A percentile compares a stretch with the other conserved stretches of the same genome.
phyloP scores from a whole-genome alignment of 2,329 filamentous ascomycete genomes.

The Cylindrodendrum hubeiense region DNA sequence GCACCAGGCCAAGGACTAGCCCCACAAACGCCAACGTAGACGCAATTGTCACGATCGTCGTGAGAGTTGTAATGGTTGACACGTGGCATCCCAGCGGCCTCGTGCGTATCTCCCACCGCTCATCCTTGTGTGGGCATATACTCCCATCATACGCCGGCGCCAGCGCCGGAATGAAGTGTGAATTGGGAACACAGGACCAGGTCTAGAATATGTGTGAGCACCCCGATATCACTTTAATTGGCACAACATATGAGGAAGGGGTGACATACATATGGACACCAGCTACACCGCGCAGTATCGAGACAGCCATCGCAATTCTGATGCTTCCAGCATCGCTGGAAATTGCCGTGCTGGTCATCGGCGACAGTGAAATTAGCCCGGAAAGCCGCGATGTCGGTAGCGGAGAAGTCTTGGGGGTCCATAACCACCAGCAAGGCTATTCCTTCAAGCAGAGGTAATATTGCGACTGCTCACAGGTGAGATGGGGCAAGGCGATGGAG shows the following conservation, averaged over 20 bases:
- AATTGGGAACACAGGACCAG: constrained; percentile 67
- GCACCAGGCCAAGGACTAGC: constrained; percentile 38
- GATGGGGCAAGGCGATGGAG: not conserved
- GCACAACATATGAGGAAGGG: not conserved
- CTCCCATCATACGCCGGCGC: constrained; percentile 63
- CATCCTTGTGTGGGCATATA: constrained; percentile 64
- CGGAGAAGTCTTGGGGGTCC: constrained; percentile 21
- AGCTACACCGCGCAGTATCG: constrained; percentile 57
- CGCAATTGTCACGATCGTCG: constrained; percentile 42
- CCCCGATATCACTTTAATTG: not conserved
- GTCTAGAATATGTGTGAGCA: constrained; percentile 52
- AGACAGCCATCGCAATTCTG: constrained; percentile 64
- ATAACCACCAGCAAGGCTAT: constrained; percentile 17
- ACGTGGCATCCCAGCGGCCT: constrained; percentile 51
- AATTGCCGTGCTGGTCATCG: constrained; percentile 52
- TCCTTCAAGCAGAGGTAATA: not conserved
- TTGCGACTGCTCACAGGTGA: not conserved
- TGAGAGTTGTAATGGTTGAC: constrained; percentile 51
- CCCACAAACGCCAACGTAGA: constrained; percentile 45
- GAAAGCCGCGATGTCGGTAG: constrained; percentile 25
- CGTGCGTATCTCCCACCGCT: constrained; percentile 54
- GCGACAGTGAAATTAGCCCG: constrained; percentile 48
- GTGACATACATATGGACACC: constrained; percentile 64
- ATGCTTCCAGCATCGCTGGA: constrained; percentile 64
- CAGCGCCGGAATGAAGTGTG: constrained; percentile 57